Evolutionary conservation across 352 stramenopile genomes (phyloP), one percentile per base, ranked within the genome.

Genomic region (Aphanomyces cochlioides): DNA sequence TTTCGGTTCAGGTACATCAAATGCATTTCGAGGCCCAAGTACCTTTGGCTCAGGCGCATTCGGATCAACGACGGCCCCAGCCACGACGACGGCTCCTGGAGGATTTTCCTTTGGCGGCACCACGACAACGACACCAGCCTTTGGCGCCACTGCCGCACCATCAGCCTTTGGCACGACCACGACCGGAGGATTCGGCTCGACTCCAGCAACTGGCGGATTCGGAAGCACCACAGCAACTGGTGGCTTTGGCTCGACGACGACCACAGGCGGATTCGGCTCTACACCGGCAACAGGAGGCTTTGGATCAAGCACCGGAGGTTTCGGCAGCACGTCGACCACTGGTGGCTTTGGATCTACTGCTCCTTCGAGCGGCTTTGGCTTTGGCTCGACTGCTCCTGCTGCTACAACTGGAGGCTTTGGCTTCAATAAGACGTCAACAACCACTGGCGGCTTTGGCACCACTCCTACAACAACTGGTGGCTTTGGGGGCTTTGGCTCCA

Each of bases 391-490:
- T 21, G 15, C 61, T 21, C 19, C 61, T 28, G 8, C 61, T 15
- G 43, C 61, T n/a, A 38, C 58, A 45, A 15, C 50, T 70, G 48
- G 57, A 28, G 36, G n/a, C 10, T 48, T 43, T 43, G 36, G 57
- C 10, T 15, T 19, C 57, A 8, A n/a, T 1, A 21, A 43, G 47
- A 34, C 57, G 21, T 36, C 12, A 56, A 65, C 66, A 15, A 66
- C 66, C 13, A 72, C 81, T 36, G 77, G 75, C 43, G 79, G 79
- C 19, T 87, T 85, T 53, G 79, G 80, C n/a, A 76, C 83, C 58
- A 60, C 78, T 68, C 67, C 58, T 8, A 73, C 75, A 41, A 66
- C 67, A n/a, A 75, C 66, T 36, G 78, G 77, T 3, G 78, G 77
- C 21, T 87, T 87, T 50, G 81, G 69, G 41, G 77, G 78, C 15